phyloP scores from a whole-genome alignment of 1,284 basidiomycete species.

The Austroboletus novae-zelandiae region DNA sequence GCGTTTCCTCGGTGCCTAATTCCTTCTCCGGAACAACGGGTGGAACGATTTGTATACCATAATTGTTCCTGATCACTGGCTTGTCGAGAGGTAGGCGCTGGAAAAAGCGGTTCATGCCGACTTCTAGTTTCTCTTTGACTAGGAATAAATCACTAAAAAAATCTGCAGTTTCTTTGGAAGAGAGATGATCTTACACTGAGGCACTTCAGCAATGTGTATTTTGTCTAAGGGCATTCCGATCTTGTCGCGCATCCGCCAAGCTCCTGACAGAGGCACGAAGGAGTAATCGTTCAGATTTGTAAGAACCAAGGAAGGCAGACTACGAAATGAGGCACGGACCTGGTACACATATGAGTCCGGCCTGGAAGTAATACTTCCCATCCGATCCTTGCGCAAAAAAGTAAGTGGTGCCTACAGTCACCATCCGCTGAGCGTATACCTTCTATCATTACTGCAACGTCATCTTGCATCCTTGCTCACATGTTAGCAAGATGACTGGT shows the following conservation, averaged over 20 bases:
- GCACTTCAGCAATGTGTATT: conserved; percentile 66
- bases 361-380: conserved; percentile 71
- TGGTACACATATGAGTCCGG: conserved; percentile 65
- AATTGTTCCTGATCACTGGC: conserved; percentile 73
- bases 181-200: conserved; percentile 53
- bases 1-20: conserved; percentile 28
- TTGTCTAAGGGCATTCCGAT: conserved; percentile 70
- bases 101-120: conserved; percentile 71
- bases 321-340: conserved; percentile 36
- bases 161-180: background rate
- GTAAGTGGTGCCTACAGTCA: conserved; percentile 2
- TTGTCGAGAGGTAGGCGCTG: conserved; percentile 61
- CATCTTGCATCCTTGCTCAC: conserved; percentile 57
- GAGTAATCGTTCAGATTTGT: background rate
- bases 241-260: conserved; percentile 78
- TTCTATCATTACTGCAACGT: conserved; percentile 76
- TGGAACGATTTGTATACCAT: conserved; percentile 58
- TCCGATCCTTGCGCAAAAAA: conserved; percentile 44
- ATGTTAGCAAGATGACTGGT: background rate
- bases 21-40: conserved; percentile 15
- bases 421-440: conserved; percentile 34
- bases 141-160: conserved; percentile 15
- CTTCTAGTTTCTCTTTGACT: conserved; percentile 66
- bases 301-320: background rate
- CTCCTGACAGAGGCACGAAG: conserved; percentile 43